A percentile compares a stretch with the other conserved stretches of the same genome.
phyloP scores from a whole-genome alignment of 2,329 filamentous ascomycete genomes.

The Fusarium papillatum region DNA sequence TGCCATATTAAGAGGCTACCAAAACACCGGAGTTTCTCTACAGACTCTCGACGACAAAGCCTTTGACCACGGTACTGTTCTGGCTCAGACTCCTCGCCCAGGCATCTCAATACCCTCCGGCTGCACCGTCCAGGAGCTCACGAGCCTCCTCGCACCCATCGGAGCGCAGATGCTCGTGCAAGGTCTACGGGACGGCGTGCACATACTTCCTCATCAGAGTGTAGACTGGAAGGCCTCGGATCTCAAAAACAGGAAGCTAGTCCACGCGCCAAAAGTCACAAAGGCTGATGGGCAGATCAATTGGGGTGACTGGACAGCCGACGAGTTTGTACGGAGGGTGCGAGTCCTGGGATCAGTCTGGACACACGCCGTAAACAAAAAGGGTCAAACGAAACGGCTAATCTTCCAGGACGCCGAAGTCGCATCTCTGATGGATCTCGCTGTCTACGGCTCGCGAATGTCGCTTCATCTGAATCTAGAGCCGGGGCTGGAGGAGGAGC shows the following conservation, averaged over 20 bases:
- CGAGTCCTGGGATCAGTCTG: slow-evolving; percentile 77
- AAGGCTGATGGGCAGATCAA: slow-evolving; percentile 74
- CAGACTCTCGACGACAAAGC: slow-evolving; percentile 84
- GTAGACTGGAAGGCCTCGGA: slow-evolving; percentile 45
- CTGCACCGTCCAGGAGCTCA: slow-evolving; percentile 59
- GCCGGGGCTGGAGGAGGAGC: neutral
- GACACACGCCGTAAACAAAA: slow-evolving; percentile 57
- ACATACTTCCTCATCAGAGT: slow-evolving; percentile 71
- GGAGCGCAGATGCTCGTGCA: slow-evolving; percentile 80
- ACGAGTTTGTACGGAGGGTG: slow-evolving; percentile 67
- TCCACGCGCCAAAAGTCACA: slow-evolving; percentile 80
- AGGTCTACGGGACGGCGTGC: slow-evolving; percentile 72
- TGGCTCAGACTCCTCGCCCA: slow-evolving; percentile 76
- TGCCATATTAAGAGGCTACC: slow-evolving; percentile 75
- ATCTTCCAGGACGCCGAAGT: slow-evolving; percentile 54
- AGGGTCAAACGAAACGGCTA: slow-evolving; percentile 49
- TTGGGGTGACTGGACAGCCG: slow-evolving; percentile 66
- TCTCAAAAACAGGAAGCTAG: slow-evolving; percentile 34
- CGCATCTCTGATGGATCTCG: slow-evolving; percentile 5
- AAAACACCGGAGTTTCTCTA: slow-evolving; percentile 81
- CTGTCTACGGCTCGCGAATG: slow-evolving; percentile 3
- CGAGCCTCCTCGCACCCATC: slow-evolving; percentile 67
- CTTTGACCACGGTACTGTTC: slow-evolving; percentile 85
- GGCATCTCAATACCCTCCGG: slow-evolving; percentile 64
- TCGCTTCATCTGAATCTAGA: slow-evolving; percentile 32